Percentiles rank a stretch among this genome's conserved stretches.
These are phyloP conservation scores for Oligophagozyma castellii DNA, from an alignment of 1,139 yeast genomes.

Conservation along the genomic window DNA sequence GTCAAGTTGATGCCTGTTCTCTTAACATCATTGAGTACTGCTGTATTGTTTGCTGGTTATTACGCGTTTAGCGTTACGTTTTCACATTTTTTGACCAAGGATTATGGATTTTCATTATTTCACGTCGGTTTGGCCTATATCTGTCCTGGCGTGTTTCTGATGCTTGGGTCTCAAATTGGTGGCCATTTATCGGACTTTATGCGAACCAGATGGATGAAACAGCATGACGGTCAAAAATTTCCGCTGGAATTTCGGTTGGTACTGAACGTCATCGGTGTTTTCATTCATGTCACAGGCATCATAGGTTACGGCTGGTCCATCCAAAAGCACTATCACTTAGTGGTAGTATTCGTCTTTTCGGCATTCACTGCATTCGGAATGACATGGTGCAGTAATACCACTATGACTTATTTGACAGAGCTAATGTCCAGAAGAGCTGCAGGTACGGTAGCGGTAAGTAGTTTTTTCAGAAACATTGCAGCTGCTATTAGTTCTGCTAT, in stretches of 20 bases:
- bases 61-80: constrained; percentile 43
- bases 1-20: constrained; percentile 33
- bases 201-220: constrained; percentile 22
- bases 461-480: constrained; percentile 39
- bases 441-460: constrained; percentile 42
- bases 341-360: constrained; percentile 31
- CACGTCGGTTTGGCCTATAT: constrained; percentile 36
- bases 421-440: constrained; percentile 40
- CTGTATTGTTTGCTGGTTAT: constrained; percentile 40
- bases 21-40: constrained; percentile 36
- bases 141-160: constrained; percentile 40
- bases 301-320: constrained; percentile 45
- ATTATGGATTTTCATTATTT: constrained; percentile 29
- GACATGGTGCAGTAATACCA: constrained; percentile 47
- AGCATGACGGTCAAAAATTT: constrained; percentile 17
- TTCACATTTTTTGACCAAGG: constrained; percentile 28
- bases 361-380: constrained; percentile 41
- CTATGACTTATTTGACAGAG: constrained; percentile 44
- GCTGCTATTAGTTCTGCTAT: constrained; percentile 44
- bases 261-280: constrained; percentile 34
- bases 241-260: constrained; percentile 35
- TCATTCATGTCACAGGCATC: constrained; percentile 33
- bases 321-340: constrained; percentile 32
- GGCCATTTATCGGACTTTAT: constrained; percentile 37
- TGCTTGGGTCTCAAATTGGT: constrained; percentile 37